Percentiles rank a stretch among this genome's conserved stretches.
Evolutionary conservation across 768 basidiomycete species (phyloP).

Genomic region (Mycena crocata): DNA sequence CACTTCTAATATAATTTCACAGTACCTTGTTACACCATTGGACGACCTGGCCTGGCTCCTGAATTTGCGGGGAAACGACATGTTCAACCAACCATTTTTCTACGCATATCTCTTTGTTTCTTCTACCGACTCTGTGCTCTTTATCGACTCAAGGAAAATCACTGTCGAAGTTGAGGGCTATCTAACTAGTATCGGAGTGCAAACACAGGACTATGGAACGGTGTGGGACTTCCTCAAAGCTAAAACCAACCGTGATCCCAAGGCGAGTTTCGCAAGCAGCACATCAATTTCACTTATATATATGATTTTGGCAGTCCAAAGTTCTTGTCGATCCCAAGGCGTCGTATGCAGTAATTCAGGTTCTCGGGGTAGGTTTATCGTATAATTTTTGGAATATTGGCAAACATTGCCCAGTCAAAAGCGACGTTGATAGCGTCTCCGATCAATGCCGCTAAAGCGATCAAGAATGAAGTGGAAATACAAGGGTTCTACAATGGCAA

Average conservation of each 20-base stretch:
- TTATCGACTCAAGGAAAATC: constrained; percentile 63
- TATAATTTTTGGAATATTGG: background rate
- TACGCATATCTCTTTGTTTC: constrained; percentile 76
- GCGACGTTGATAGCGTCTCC: constrained; percentile 53
- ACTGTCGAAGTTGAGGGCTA: constrained; percentile 46
- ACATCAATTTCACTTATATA: background rate
- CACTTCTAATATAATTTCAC: constrained; percentile 55
- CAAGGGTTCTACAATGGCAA: constrained; percentile 76
- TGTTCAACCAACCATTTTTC: constrained; percentile 76
- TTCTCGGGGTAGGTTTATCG: constrained; percentile 34
- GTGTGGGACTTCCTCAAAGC: constrained; percentile 61
- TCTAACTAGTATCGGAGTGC: constrained; percentile 61
- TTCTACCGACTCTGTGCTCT: constrained; percentile 57
- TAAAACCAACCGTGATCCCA: constrained; percentile 64
- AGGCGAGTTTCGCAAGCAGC: constrained; percentile 41
- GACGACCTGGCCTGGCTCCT: constrained; percentile 82
- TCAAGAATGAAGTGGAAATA: constrained; percentile 70
- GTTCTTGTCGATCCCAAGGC: constrained; percentile 71
- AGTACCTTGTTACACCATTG: constrained; percentile 67
- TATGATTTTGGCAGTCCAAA: constrained; percentile 38
- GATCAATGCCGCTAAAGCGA: constrained; percentile 66
- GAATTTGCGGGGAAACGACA: constrained; percentile 78
- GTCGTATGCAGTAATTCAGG: constrained; percentile 68
- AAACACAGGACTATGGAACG: constrained; percentile 62
- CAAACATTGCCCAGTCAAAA: constrained; percentile 54